Evolutionary conservation across 2,329 filamentous ascomycete species (phyloP).

Genomic region (Ambrosiella xylebori): DNA sequence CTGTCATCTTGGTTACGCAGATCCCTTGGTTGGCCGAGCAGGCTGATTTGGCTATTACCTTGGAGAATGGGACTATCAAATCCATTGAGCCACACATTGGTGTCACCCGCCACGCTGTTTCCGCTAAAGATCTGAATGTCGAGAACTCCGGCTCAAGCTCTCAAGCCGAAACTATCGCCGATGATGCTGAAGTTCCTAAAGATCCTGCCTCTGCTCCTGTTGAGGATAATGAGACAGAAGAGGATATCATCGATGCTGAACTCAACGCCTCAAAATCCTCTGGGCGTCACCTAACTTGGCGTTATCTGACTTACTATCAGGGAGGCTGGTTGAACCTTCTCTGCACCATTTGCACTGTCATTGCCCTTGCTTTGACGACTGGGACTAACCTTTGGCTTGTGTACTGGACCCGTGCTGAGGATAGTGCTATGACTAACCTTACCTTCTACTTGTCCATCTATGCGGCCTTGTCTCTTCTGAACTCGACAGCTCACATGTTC

Average conservation of each 20-base stretch:
- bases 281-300: slow-evolving; percentile 6
- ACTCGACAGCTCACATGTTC: slow-evolving; percentile 25
- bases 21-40: slow-evolving; percentile 35
- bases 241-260: slow-evolving; percentile 13
- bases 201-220: neutral
- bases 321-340: slow-evolving; percentile 5
- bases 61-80: slow-evolving; percentile 30
- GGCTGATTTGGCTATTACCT: slow-evolving; percentile 28
- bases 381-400: slow-evolving; percentile 27
- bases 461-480: slow-evolving; percentile 27
- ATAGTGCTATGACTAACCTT: slow-evolving; percentile 26
- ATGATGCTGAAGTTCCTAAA: neutral
- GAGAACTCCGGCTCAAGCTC: slow-evolving; percentile 13
- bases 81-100: slow-evolving; percentile 28
- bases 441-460: slow-evolving; percentile 38
- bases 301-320: slow-evolving; percentile 28
- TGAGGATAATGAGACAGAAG: neutral
- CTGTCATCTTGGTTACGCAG: slow-evolving; percentile 40
- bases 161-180: neutral
- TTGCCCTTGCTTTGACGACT: slow-evolving; percentile 8
- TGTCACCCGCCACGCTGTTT: slow-evolving; percentile 22
- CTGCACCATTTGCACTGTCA: slow-evolving; percentile 6
- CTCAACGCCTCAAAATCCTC: slow-evolving; percentile 12
- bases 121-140: slow-evolving; percentile 19
- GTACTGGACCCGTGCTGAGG: slow-evolving; percentile 22